A percentile compares a stretch with the other conserved stretches of the same genome.
These are phyloP conservation scores for Scheffersomyces segobiensis DNA, from an alignment of 1,139 yeast genomes.

Conservation along the genomic window DNA sequence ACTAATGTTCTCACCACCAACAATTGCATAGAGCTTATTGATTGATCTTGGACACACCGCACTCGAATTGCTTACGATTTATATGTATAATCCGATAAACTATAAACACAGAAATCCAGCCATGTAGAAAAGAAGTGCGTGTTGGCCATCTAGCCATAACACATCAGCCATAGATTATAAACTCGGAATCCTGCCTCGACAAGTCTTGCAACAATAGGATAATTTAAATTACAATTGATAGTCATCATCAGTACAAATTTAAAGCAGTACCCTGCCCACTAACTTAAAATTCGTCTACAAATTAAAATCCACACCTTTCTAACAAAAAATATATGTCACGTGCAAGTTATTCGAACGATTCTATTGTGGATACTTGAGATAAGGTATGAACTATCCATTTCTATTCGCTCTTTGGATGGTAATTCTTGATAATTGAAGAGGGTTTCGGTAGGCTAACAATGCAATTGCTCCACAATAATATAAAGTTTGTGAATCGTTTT, in stretches of 20 bases:
- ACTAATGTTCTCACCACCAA: not conserved
- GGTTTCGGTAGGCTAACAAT: conserved; percentile 3
- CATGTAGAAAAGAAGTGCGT: not conserved
- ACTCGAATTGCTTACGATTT: not conserved
- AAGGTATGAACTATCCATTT: not conserved
- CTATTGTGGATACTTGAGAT: not conserved
- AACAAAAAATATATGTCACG: not conserved
- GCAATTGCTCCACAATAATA: conserved; percentile 15
- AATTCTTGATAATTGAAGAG: not conserved
- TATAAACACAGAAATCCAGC: not conserved
- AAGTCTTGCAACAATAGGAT: not conserved
- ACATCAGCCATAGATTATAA: not conserved
- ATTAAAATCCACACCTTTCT: not conserved
- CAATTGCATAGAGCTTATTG: not conserved
- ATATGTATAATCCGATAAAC: not conserved
- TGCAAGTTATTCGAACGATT: not conserved
- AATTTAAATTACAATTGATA: too few relatives aligned
- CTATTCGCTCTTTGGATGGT: not conserved
- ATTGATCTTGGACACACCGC: not conserved
- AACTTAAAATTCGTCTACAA: not conserved
- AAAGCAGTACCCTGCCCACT: not conserved
- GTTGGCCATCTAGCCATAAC: not conserved
- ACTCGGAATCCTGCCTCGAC: not conserved
- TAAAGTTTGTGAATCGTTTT: conserved; percentile 18
- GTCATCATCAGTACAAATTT: not conserved